These are phyloP conservation scores for Gracilariopsis chorda DNA, from an alignment of 23 red algal genomes.

Conservation along the genomic window DNA sequence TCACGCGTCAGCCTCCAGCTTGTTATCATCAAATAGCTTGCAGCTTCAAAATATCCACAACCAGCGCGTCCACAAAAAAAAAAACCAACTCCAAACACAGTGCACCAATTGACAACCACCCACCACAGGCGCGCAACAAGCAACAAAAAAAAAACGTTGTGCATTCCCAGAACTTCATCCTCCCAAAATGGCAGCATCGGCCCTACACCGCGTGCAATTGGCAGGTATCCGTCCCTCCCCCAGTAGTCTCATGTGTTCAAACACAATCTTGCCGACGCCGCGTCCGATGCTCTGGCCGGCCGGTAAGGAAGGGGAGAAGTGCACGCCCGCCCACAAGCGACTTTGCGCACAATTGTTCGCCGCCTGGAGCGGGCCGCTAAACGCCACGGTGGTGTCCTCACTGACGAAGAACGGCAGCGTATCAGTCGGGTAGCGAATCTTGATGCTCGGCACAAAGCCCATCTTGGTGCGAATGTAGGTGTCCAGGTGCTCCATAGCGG, in stretches of 20 bases:
- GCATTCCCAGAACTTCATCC: too few species aligned
- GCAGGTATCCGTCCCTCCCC: conserved; percentile 1
- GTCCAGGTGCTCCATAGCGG: conserved; percentile 21
- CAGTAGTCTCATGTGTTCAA: conserved; percentile 20
- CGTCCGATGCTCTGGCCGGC: conserved; percentile 34
- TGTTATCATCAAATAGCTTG: too few species aligned
- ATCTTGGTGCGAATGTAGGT: not conserved
- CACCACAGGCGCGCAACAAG: too few species aligned
- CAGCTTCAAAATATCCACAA: too few species aligned
- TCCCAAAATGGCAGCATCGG: not conserved
- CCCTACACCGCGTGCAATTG: not conserved
- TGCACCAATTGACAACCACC: too few species aligned
- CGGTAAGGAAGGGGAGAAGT: conserved; percentile 27
- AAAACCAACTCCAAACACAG: too few species aligned
- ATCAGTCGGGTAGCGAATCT: not conserved
- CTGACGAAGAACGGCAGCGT: conserved; percentile 21
- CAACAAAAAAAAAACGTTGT: too few species aligned
- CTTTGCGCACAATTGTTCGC: conserved; percentile 37
- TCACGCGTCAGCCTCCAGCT: too few species aligned
- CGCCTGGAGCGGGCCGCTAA: not conserved
- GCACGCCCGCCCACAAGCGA: conserved; percentile 49
- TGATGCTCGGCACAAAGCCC: conserved; percentile 27
- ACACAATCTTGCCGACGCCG: conserved; percentile 24
- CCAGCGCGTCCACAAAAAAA: too few species aligned
- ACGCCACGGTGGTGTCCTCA: conserved; percentile 7